Percentiles rank a stretch among this genome's conserved stretches.
phyloP scores from a whole-genome alignment of 140 eudicot genomes.

The Anethum foeniculum region DNA sequence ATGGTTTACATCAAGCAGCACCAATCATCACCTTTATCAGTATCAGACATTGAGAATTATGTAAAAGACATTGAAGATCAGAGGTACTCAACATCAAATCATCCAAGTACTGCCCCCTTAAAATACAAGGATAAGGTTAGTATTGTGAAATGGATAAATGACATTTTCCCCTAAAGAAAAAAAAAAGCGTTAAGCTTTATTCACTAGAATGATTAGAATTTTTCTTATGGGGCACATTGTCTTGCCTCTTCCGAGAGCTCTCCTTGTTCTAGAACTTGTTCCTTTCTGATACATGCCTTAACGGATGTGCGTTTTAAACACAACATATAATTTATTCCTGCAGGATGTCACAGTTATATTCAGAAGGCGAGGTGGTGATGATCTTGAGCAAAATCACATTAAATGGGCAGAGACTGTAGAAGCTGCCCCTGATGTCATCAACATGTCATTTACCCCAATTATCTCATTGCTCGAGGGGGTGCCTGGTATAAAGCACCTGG shows the following conservation, averaged over 20 bases:
- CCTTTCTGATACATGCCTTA: constrained; percentile 1
- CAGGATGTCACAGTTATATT: constrained; percentile 95
- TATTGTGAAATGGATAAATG: neutral
- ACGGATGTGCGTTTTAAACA: neutral
- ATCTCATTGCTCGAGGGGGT: constrained; percentile 69
- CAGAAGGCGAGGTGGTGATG: constrained; percentile 97
- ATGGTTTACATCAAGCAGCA: constrained; percentile 88
- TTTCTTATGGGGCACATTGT: neutral
- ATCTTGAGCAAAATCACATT: constrained; percentile 82
- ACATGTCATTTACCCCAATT: constrained; percentile 81
- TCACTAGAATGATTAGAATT: neutral
- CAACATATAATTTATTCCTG: constrained; percentile 15
- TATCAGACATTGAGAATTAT: constrained; percentile 59
- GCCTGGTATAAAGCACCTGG: constrained; percentile 62
- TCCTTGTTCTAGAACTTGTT: neutral
- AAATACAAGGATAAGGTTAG: constrained; percentile 91
- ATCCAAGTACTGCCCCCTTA: constrained; percentile 58
- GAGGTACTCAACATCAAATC: constrained; percentile 57
- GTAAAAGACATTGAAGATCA: constrained; percentile 79
- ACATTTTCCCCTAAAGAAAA: neutral
- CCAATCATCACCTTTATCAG: constrained; percentile 78
- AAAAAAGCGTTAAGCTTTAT: neutral
- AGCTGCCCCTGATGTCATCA: constrained; percentile 81
- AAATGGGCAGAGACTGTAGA: constrained; percentile 84
- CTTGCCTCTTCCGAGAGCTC: neutral